Conservation (phyloP, 768 basidiomycete genomes). For the Amanita rimosa region DNA sequence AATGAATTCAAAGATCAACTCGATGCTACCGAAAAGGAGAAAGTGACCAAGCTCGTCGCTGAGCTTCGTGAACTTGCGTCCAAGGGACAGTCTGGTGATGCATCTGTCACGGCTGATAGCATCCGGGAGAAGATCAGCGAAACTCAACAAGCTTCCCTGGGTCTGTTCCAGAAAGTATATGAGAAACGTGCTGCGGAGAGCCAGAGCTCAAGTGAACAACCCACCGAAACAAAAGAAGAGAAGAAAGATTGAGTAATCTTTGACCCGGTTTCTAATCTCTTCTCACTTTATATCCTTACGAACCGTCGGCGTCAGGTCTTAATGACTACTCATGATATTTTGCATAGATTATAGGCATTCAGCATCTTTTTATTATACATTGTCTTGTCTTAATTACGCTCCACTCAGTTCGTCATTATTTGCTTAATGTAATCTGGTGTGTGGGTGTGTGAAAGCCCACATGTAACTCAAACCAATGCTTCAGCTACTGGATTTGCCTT, state of each 20-base stretch:
- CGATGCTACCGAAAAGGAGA: constrained; percentile 86
- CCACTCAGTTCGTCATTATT: constrained; percentile 1
- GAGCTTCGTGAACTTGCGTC: constrained; percentile 84
- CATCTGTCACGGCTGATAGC: constrained; percentile 66
- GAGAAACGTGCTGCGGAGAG: constrained; percentile 84
- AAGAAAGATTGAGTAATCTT: constrained; percentile 4
- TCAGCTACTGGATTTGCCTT: constrained; percentile 10
- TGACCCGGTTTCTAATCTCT: background rate
- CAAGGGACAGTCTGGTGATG: constrained; percentile 86
- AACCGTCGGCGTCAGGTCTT: background rate
- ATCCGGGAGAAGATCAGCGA: constrained; percentile 92
- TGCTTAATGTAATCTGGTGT: background rate
- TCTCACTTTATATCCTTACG: background rate
- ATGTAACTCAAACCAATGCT: background rate
- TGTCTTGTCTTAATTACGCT: constrained; percentile 2
- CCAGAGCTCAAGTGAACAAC: constrained; percentile 28
- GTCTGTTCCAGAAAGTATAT: constrained; percentile 96
- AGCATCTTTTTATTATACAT: constrained; percentile 2
- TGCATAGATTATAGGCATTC: background rate
- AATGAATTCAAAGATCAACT: constrained; percentile 97
- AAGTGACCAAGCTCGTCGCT: constrained; percentile 75
- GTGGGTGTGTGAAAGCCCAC: background rate
- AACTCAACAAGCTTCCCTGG: constrained; percentile 90
- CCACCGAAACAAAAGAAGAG: constrained; percentile 50
- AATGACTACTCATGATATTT: constrained; percentile 1